These are phyloP conservation scores for Diaporthe sp. DNA, from an alignment of 2,329 filamentous ascomycete species.

Conservation along the genomic window DNA sequence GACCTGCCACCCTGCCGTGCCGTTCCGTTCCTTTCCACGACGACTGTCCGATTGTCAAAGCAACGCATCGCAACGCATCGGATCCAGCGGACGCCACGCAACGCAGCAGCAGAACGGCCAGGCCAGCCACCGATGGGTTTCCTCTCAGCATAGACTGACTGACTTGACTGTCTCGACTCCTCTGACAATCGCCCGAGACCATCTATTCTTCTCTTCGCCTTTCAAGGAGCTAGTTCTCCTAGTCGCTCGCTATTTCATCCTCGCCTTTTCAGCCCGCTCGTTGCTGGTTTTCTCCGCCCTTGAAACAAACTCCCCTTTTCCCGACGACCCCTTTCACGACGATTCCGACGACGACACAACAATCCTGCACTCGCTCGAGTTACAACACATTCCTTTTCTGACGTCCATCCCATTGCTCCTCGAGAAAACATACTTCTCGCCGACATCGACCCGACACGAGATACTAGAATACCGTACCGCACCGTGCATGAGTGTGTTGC, in stretches of 20 bases:
- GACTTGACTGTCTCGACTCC: constrained; percentile 21
- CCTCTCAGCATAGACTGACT: constrained; percentile 27
- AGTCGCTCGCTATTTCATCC: constrained; percentile 36
- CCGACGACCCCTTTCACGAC: constrained; percentile 27
- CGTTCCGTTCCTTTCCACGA: constrained; percentile 7
- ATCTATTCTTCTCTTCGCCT: constrained; percentile 3
- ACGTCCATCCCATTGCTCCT: constrained; percentile 3
- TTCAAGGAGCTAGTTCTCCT: constrained; percentile 33
- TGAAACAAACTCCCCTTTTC: constrained; percentile 28
- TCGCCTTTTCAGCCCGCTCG: constrained; percentile 11
- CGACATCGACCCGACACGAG: not conserved
- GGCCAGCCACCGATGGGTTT: constrained; percentile 20
- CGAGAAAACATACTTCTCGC: not conserved
- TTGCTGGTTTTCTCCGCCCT: constrained; percentile 19
- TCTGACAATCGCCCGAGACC: not conserved
- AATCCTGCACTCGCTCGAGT: constrained; percentile 11
- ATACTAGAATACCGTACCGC: not conserved
- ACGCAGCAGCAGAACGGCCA: constrained; percentile 8
- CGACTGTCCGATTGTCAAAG: constrained; percentile 3
- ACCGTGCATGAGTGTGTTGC: constrained; percentile 11
- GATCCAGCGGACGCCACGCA: constrained; percentile 5
- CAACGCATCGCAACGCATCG: constrained; percentile 1
- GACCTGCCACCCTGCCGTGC: constrained; percentile 21
- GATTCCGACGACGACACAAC: constrained; percentile 3
- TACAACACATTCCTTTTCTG: not conserved